Evolutionary conservation across 805 yeast species (phyloP).

Genomic region (Nakazawaea wyomingensis): DNA sequence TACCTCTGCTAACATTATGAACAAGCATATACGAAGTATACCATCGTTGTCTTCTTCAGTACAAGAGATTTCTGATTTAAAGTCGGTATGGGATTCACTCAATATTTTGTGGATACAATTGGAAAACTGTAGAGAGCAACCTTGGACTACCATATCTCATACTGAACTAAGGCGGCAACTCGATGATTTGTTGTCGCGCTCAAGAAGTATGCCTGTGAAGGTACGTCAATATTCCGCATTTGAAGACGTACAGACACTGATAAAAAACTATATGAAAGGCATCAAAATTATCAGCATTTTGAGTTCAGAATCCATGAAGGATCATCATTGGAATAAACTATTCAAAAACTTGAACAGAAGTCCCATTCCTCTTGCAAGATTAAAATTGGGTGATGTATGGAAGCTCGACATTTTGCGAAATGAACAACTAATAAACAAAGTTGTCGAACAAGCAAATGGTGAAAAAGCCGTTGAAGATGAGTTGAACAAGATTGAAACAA

Average conservation of each 20-base stretch:
- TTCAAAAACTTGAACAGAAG: constrained; percentile 28
- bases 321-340: constrained; percentile 61
- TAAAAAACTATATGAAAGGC: constrained; percentile 37
- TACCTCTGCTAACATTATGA: constrained; percentile 30
- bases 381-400: constrained; percentile 60
- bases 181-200: constrained; percentile 41
- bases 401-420: constrained; percentile 44
- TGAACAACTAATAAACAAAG: constrained; percentile 38
- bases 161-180: constrained; percentile 40
- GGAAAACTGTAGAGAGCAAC: constrained; percentile 31
- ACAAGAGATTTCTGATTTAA: constrained; percentile 52
- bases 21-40: constrained; percentile 23
- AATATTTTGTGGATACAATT: constrained; percentile 45
- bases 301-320: constrained; percentile 50
- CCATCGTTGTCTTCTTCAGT: constrained; percentile 10
- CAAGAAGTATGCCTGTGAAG: constrained; percentile 50
- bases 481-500: constrained; percentile 40
- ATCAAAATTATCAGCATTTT: constrained; percentile 38
- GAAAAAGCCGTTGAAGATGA: constrained; percentile 64
- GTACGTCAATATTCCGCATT: constrained; percentile 68
- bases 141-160: constrained; percentile 48
- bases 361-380: constrained; percentile 15
- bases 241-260: constrained; percentile 43
- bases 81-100: constrained; percentile 60
- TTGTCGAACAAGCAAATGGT: constrained; percentile 62